Conservation (phyloP, 2,329 filamentous ascomycete species). For the Scolecobasidium constrictum region DNA sequence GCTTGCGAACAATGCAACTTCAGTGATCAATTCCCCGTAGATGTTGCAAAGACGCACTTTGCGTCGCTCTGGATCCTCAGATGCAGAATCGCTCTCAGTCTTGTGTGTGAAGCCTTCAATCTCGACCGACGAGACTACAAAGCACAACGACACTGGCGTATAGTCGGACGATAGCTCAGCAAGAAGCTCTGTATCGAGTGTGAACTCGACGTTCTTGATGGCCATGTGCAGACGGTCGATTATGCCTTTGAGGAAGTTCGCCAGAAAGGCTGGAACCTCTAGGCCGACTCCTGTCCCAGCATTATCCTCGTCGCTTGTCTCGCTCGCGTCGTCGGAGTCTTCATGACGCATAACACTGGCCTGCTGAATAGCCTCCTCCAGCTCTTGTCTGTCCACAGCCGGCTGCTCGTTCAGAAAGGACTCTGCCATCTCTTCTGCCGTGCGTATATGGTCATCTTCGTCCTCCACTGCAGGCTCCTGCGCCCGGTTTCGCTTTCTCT, state of each 20-base stretch:
- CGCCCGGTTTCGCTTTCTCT: not conserved
- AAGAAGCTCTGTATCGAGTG: constrained; percentile 7
- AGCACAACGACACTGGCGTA: constrained; percentile 4
- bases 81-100: not conserved
- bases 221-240: constrained; percentile 58
- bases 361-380: constrained; percentile 58
- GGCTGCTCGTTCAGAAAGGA: constrained; percentile 69
- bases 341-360: constrained; percentile 22
- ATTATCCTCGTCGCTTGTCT: constrained; percentile 56
- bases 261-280: constrained; percentile 58
- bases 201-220: constrained; percentile 47
- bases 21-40: constrained; percentile 2
- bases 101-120: constrained; percentile 11
- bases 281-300: constrained; percentile 64
- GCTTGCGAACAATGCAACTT: constrained; percentile 7
- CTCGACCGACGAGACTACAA: constrained; percentile 8
- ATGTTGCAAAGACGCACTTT: constrained; percentile 2
- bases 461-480: constrained; percentile 16
- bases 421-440: constrained; percentile 61
- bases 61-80: not conserved
- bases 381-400: constrained; percentile 50
- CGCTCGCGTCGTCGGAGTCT: constrained; percentile 31
- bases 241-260: constrained; percentile 62
- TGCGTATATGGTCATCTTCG: constrained; percentile 42
- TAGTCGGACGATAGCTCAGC: constrained; percentile 1